Percentiles rank a stretch among this genome's conserved stretches.
Conservation (phyloP, 1,284 basidiomycete genomes). For the Termitomyces sp. region DNA sequence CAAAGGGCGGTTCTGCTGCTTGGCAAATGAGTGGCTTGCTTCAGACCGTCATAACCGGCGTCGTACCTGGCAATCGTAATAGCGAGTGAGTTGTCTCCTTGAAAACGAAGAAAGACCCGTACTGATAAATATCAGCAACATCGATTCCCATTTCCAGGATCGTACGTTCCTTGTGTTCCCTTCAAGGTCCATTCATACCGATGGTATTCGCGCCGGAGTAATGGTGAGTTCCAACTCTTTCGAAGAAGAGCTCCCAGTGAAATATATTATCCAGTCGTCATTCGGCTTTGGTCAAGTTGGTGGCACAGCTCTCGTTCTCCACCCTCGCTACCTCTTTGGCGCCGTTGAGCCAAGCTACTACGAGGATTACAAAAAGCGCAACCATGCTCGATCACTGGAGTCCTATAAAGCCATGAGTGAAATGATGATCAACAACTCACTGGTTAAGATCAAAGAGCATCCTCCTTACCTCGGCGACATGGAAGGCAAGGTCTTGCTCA, state of each 20-base stretch:
- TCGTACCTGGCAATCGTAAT: constrained; percentile 96
- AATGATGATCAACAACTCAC: constrained; percentile 89
- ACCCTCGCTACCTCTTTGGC: constrained; percentile 90
- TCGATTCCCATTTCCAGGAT: constrained; percentile 88
- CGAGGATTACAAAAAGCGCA: constrained; percentile 69
- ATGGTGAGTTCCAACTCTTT: constrained; percentile 49
- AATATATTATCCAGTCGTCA: constrained; percentile 56
- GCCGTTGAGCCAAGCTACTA: constrained; percentile 73
- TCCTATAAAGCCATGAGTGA: constrained; percentile 93
- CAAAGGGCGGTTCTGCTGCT: constrained; percentile 95
- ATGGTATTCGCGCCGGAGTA: constrained; percentile 86
- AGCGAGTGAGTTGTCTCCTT: constrained; percentile 63
- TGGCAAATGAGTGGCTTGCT: constrained; percentile 96
- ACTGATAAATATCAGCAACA: constrained; percentile 56
- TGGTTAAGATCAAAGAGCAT: constrained; percentile 94
- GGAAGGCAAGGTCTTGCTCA: constrained; percentile 86
- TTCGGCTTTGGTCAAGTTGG: constrained; percentile 99
- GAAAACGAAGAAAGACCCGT: constrained; percentile 14
- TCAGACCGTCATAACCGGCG: constrained; percentile 81
- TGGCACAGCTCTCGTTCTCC: constrained; percentile 83
- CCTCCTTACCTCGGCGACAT: constrained; percentile 89
- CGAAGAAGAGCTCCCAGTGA: constrained; percentile 13
- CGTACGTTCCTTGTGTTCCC: constrained; percentile 95
- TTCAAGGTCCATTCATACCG: constrained; percentile 91
- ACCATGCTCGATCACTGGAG: constrained; percentile 64